Evolutionary conservation across 2,329 filamentous ascomycete genomes (phyloP), one percentile per base, ranked within the genome.

Genomic region (Talaromyces islandicus): DNA sequence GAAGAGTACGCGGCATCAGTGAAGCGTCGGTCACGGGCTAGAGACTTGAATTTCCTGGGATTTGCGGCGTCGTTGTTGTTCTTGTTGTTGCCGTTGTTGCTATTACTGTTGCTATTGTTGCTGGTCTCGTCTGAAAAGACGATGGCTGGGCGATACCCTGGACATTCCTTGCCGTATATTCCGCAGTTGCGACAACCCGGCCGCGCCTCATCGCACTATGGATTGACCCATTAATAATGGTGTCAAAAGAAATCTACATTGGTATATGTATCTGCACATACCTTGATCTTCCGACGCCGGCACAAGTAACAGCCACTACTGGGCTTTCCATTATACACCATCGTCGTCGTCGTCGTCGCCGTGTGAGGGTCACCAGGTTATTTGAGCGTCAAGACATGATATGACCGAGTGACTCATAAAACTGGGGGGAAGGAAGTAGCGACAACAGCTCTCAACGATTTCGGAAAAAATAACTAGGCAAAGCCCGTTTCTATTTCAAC

Each of bases 311-410:
- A 75, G 65, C 73, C 73, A 41, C 71, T 73, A 64, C 73, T 75
- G 50, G 72, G 72, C 58, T 71, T 75, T 12, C 73, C 73, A 51
- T 70, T 71, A 68, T 77, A 77, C 54, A 77, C 75, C 75, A 77
- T 77, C 41, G 46, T 68, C 43, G 41, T 46, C 41, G 43, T 46
- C 50, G 17, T 57, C 43, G 21, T 21, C 46, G 21, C 54, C 54
- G 54, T 52, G 32, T 57, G 17, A 50, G 25, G 54, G 24, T 57
- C 59, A 60, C 59, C 59, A 56, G 54, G 38, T 54, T 29, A 51
- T 19, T n/a, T 32, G 35, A 25, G 54, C 35, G 21, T 35, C 48
- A 27, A 60, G 53, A 27, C 59, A 60, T 60, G 54, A 41, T 57
- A 46, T 46, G 43, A 9, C 11, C 21, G n/a, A 46, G 43, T 24